Conservation (phyloP, 305 asterid species). For the Ruellia speciosa region DNA sequence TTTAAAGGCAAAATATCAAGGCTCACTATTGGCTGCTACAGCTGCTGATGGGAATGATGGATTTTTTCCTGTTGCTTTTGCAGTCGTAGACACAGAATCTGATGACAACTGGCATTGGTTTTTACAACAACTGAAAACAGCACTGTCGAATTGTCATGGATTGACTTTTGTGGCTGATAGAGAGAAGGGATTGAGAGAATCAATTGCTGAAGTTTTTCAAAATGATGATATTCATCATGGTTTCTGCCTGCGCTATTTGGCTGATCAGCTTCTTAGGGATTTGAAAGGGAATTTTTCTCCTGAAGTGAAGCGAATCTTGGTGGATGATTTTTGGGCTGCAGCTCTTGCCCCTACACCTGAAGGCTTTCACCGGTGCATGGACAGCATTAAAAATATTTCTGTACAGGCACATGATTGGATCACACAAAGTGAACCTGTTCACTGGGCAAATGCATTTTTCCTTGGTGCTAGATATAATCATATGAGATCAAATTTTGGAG, state of each 20-base stretch:
- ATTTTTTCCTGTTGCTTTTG: constrained; percentile 88
- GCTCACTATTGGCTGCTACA: constrained; percentile 79
- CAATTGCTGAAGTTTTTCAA: constrained; percentile 61
- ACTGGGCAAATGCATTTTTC: constrained; percentile 84
- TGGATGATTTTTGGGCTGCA: constrained; percentile 63
- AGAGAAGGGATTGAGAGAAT: constrained; percentile 77
- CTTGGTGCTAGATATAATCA: constrained; percentile 79
- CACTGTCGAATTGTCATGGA: constrained; percentile 51
- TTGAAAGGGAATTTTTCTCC: constrained; percentile 74
- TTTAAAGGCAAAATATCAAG: constrained; percentile 85
- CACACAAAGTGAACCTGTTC: constrained; percentile 77
- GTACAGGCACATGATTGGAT: constrained; percentile 77
- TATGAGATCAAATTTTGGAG: constrained; percentile 72
- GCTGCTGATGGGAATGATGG: constrained; percentile 87
- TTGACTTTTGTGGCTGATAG: constrained; percentile 76
- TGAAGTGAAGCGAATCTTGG: constrained; percentile 74
- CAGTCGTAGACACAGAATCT: constrained; percentile 78
- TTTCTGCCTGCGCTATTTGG: constrained; percentile 67
- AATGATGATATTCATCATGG: constrained; percentile 67
- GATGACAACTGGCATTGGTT: constrained; percentile 95
- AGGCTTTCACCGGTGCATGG: constrained; percentile 60
- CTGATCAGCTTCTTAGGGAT: constrained; percentile 76
- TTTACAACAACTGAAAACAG: constrained; percentile 66
- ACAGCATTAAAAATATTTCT: constrained; percentile 73
- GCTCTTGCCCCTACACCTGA: constrained; percentile 63